phyloP scores from a whole-genome alignment of 495 filamentous ascomycete species.

The Friedmanniomyces simplex region DNA sequence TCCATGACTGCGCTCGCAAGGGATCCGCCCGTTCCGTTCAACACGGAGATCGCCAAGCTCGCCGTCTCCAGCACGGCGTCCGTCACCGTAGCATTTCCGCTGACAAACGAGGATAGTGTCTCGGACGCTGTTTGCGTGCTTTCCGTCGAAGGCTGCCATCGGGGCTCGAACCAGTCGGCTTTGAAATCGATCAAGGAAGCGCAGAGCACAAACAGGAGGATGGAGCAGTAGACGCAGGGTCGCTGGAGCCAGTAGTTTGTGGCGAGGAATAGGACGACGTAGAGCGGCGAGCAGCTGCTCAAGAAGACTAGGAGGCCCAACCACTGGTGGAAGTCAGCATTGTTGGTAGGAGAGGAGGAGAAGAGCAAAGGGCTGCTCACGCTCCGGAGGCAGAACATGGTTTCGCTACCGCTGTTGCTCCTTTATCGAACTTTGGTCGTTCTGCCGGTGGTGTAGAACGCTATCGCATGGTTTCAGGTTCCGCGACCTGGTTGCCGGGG shows the following conservation, averaged over 20 bases:
- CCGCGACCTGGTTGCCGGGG: no score
- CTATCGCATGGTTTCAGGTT: no score
- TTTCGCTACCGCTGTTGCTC: neutral
- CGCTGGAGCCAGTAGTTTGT: constrained; percentile 33
- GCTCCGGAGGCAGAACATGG: neutral
- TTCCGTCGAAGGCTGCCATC: constrained; percentile 9
- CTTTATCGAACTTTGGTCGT: neutral
- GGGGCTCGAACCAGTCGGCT: constrained; percentile 33
- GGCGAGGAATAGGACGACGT: constrained; percentile 35
- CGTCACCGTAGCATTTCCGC: constrained; percentile 18
- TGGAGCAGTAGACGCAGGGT: constrained; percentile 36
- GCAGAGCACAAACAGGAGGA: constrained; percentile 34
- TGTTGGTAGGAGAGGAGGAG: constrained; percentile 5
- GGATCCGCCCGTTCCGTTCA: constrained; percentile 26
- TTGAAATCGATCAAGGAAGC: constrained; percentile 35
- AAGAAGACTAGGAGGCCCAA: constrained; percentile 33
- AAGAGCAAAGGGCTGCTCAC: neutral
- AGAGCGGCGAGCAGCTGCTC: constrained; percentile 33
- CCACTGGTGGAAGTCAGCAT: constrained; percentile 13
- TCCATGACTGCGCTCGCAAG: constrained; percentile 26
- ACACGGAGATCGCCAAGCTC: constrained; percentile 22
- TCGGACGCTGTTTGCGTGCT: neutral
- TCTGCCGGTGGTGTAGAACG: no score
- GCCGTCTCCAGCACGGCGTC: constrained; percentile 26
- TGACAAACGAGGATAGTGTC: constrained; percentile 1